Percentiles rank a stretch among this genome's conserved stretches.
Evolutionary conservation across 2,329 filamentous ascomycete genomes (phyloP).

Genomic region (Leptographium flavum): DNA sequence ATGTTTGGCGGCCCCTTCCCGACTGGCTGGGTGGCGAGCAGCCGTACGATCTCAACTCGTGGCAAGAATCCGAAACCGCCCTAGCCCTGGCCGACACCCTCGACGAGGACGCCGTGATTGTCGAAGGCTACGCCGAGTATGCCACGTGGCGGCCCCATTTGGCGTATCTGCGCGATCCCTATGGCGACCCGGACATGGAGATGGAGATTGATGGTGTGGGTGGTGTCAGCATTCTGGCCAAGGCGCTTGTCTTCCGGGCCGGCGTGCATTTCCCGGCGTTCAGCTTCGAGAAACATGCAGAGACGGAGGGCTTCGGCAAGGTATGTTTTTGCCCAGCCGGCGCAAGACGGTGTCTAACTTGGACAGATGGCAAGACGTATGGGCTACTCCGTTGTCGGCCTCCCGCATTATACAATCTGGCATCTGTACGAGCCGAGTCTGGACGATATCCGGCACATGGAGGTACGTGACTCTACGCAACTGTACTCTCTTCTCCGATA

Average conservation of each 20-base stretch:
- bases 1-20: conserved; percentile 96
- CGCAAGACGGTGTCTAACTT: neutral
- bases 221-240: conserved; percentile 92
- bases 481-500: too few relatives aligned
- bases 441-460: conserved; percentile 95
- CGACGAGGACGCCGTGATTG: conserved; percentile 96
- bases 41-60: conserved; percentile 95
- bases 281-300: conserved; percentile 95
- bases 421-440: conserved; percentile 99
- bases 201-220: conserved; percentile 99
- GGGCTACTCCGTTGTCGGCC: conserved; percentile 85
- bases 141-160: conserved; percentile 96
- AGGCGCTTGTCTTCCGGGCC: conserved; percentile 85
- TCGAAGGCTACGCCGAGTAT: conserved; percentile 97
- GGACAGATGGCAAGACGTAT: conserved; percentile 88
- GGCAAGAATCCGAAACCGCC: conserved; percentile 97
- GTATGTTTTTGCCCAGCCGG: conserved; percentile 29
- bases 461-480: conserved; percentile 29
- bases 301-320: conserved; percentile 98
- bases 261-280: conserved; percentile 97
- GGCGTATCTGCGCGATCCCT: conserved; percentile 90
- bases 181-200: conserved; percentile 96
- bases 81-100: conserved; percentile 85
- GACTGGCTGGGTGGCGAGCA: conserved; percentile 98
- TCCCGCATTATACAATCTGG: conserved; percentile 98